Evolutionary conservation across 2,329 filamentous ascomycete species (phyloP).

Genomic region (Neobulgaria alba): DNA sequence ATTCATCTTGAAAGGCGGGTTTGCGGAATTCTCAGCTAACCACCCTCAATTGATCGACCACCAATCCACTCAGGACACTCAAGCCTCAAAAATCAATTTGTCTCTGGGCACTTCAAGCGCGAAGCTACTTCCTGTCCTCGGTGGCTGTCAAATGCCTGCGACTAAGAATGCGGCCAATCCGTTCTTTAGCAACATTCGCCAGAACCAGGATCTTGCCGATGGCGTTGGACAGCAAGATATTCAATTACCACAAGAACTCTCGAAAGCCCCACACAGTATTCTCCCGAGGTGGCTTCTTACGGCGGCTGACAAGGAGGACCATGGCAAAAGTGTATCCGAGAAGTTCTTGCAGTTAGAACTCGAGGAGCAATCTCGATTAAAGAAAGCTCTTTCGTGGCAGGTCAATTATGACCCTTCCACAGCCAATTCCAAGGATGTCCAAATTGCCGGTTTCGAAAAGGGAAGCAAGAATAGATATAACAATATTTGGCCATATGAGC

Average conservation of each 20-base stretch:
- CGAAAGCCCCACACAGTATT: constrained; percentile 32
- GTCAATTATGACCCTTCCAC: constrained; percentile 45
- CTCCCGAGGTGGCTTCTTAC: constrained; percentile 71
- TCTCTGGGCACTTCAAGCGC: constrained; percentile 39
- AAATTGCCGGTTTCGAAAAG: constrained; percentile 88
- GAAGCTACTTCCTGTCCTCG: constrained; percentile 69
- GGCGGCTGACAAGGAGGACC: constrained; percentile 57
- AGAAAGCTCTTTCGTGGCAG: constrained; percentile 59
- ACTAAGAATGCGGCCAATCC: constrained; percentile 65
- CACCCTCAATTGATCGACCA: constrained; percentile 58
- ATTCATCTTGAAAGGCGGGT: constrained; percentile 75
- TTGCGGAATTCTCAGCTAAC: constrained; percentile 59
- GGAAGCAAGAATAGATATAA: constrained; percentile 95
- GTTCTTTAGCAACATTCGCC: constrained; percentile 92
- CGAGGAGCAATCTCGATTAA: constrained; percentile 86
- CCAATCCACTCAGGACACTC: constrained; percentile 30
- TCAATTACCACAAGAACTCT: constrained; percentile 47
- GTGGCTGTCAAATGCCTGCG: constrained; percentile 74
- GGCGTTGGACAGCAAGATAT: constrained; percentile 77
- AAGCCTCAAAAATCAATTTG: constrained; percentile 36
- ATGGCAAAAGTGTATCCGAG: constrained; percentile 72
- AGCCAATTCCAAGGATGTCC: constrained; percentile 37
- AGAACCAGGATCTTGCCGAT: constrained; percentile 90
- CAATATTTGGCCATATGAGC: constrained; percentile 94
- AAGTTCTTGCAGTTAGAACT: constrained; percentile 80